Conservation (phyloP, 2,329 filamentous ascomycete genomes). For the Penicillium capsulatum region DNA sequence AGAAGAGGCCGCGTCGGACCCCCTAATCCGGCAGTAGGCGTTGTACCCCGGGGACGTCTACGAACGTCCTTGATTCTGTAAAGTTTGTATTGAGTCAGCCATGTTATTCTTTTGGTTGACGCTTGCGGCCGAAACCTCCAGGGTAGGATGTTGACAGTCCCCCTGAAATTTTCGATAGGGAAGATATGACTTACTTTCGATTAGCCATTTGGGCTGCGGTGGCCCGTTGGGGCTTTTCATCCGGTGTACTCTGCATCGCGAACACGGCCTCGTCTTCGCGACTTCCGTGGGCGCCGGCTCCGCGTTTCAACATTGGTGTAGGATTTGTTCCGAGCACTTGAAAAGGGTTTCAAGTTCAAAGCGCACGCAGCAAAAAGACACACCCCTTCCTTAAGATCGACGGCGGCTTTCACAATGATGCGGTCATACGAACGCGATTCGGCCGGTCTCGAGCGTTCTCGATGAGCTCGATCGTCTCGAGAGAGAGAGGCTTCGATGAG, state of each 20-base stretch:
- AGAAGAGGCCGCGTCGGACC: conserved; percentile 10
- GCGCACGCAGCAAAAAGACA: conserved; percentile 3
- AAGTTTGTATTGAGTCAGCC: conserved; percentile 4
- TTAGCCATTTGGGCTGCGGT: conserved; percentile 53
- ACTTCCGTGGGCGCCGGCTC: conserved; percentile 33
- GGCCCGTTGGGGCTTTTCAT: conserved; percentile 48
- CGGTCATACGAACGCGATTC: conserved; percentile 2
- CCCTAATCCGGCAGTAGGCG: conserved; percentile 13
- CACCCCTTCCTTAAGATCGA: conserved; percentile 7
- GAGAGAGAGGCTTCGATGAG: neutral
- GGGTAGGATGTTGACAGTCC: too few relatives aligned
- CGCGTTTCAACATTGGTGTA: conserved; percentile 40
- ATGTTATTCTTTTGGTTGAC: too few relatives aligned
- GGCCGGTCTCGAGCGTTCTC: neutral
- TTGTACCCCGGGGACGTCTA: conserved; percentile 15
- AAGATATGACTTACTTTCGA: conserved; percentile 50
- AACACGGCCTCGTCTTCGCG: conserved; percentile 32
- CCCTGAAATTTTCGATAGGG: too few relatives aligned
- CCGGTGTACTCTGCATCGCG: conserved; percentile 40
- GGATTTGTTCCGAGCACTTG: neutral
- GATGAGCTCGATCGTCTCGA: neutral
- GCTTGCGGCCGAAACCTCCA: too few relatives aligned
- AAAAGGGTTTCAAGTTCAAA: conserved; percentile 3
- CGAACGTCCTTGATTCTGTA: conserved; percentile 30
- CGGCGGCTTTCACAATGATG: conserved; percentile 1